These are phyloP conservation scores for Nepenthes mirabilis DNA, from an alignment of 148 eudicot species.

Conservation along the genomic window DNA sequence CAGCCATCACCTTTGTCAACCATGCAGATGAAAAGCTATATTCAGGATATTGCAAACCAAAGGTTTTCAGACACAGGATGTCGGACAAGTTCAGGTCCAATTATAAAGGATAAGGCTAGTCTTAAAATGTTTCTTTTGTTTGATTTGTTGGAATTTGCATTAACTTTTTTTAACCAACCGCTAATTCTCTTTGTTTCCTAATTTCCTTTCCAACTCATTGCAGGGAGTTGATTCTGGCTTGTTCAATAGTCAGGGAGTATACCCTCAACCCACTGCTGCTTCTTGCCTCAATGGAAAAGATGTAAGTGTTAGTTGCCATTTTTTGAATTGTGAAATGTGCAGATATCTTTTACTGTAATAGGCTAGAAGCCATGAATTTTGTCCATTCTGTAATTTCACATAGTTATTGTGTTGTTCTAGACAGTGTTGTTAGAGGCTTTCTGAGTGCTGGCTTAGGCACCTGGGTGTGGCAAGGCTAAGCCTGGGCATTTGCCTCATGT, in stretches of 20 bases:
- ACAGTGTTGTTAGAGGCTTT: too few relatives aligned
- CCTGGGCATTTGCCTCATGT: too few relatives aligned
- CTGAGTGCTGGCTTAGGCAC: too few relatives aligned
- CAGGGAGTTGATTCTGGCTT: conserved; percentile 70
- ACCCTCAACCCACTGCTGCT: conserved; percentile 64
- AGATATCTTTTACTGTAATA: background rate
- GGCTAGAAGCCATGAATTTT: background rate
- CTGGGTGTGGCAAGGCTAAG: too few relatives aligned
- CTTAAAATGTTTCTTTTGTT: conserved; percentile 14
- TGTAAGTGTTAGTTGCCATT: conserved; percentile 25
- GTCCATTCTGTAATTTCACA: too few relatives aligned
- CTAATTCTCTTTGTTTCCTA: background rate
- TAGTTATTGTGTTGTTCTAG: too few relatives aligned
- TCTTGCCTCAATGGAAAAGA: conserved; percentile 66
- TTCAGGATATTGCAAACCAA: conserved; percentile 79
- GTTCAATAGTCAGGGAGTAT: conserved; percentile 81
- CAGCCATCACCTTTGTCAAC: conserved; percentile 61
- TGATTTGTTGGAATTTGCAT: background rate
- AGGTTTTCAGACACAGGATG: conserved; percentile 53
- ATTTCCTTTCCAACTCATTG: conserved; percentile 6
- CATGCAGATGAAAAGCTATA: conserved; percentile 63
- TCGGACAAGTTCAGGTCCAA: conserved; percentile 63
- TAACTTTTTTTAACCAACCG: background rate
- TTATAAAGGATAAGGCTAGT: conserved; percentile 76
- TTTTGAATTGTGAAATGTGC: background rate